Evolutionary conservation across 1,139 yeast species (phyloP).

Genomic region (Kluyveromyces sp.): DNA sequence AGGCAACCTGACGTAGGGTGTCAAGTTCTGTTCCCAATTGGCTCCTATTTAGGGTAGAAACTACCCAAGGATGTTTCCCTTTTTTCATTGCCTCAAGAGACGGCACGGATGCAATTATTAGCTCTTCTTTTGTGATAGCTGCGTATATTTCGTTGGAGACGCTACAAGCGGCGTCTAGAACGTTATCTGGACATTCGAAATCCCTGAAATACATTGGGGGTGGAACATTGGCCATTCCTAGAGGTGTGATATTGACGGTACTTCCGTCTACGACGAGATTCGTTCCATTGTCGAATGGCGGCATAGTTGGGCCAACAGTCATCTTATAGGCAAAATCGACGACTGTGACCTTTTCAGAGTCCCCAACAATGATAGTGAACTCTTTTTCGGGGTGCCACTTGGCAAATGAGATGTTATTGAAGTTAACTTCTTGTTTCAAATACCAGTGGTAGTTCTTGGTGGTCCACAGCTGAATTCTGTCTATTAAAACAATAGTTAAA

Average conservation of each 20-base stretch:
- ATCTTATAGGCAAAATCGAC: conserved; percentile 63
- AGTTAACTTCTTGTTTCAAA: conserved; percentile 66
- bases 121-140: conserved; percentile 41
- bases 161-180: conserved; percentile 60
- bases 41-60: conserved; percentile 34
- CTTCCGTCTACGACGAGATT: conserved; percentile 75
- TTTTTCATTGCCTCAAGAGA: conserved; percentile 32
- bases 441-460: conserved; percentile 94
- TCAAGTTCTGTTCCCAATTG: conserved; percentile 40
- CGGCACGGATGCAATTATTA: conserved; percentile 39
- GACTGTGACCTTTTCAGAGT: conserved; percentile 46
- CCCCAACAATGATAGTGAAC: conserved; percentile 60
- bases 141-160: conserved; percentile 55
- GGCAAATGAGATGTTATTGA: conserved; percentile 41
- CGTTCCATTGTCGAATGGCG: conserved; percentile 72
- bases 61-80: conserved; percentile 44
- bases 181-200: conserved; percentile 45
- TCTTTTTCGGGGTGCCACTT: conserved; percentile 92
- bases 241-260: conserved; percentile 70
- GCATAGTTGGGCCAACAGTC: conserved; percentile 59
- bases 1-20: conserved; percentile 56
- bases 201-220: conserved; percentile 86
- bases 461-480: conserved; percentile 79
- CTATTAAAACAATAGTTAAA: conserved; percentile 55
- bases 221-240: conserved; percentile 82